Conservation (phyloP, 139 green algal genomes). For the Limnomonas spitsbergensis region DNA sequence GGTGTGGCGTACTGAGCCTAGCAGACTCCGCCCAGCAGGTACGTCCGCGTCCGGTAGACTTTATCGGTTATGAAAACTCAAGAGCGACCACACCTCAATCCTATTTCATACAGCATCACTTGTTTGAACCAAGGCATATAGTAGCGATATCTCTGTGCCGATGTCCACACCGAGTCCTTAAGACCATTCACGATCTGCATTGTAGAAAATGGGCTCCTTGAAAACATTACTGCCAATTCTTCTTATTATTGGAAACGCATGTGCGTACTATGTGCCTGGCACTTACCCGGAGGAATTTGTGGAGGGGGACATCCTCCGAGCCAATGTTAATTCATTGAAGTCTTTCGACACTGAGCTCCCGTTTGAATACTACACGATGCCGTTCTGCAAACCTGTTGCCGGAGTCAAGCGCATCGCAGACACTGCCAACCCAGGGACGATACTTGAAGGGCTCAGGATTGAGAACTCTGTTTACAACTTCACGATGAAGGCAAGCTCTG, state of each 20-base stretch:
- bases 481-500: constrained; percentile 67
- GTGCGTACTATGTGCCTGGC: constrained; percentile 69
- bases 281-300: constrained; percentile 79
- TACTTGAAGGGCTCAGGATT: constrained; percentile 81
- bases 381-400: constrained; percentile 87
- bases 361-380: constrained; percentile 83
- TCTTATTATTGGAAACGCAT: too few species aligned
- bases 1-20: too few species aligned
- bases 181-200: too few species aligned
- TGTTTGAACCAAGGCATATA: too few species aligned
- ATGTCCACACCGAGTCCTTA: too few species aligned
- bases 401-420: constrained; percentile 64
- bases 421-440: constrained; percentile 88
- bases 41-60: too few species aligned
- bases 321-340: constrained; percentile 72
- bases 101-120: too few species aligned
- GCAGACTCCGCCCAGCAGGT: too few species aligned
- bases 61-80: too few species aligned
- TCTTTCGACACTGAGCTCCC: constrained; percentile 90
- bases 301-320: constrained; percentile 45
- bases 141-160: too few species aligned
- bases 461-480: constrained; percentile 93
- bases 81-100: too few species aligned
- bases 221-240: background rate
- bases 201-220: background rate